phyloP scores from a whole-genome alignment of 345 rosid genomes.

The Eucalyptus curtisii region DNA sequence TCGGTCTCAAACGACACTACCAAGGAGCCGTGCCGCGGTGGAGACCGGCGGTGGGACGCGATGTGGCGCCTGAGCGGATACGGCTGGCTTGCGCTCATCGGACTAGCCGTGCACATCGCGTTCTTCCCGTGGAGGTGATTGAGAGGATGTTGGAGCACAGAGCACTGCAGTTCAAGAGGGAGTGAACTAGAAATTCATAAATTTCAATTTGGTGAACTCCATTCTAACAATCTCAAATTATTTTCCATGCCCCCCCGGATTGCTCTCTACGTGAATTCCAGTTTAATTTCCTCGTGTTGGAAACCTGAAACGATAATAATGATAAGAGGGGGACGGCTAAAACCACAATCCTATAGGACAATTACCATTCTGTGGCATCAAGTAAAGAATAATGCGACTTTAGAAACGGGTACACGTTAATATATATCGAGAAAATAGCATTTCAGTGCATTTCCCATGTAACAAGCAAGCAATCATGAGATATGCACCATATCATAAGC shows the following conservation, averaged over 20 bases:
- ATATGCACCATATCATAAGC: not conserved
- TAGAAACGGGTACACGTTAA: accelerated
- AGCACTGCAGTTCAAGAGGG: not conserved
- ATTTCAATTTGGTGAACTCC: not conserved
- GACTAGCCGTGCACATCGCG: constrained; percentile 58
- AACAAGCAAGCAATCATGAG: not conserved
- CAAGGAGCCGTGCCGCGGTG: constrained; percentile 19
- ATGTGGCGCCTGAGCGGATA: constrained; percentile 10
- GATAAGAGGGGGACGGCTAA: not conserved
- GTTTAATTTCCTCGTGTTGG: not conserved
- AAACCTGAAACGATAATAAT: not conserved
- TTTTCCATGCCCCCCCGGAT: not conserved
- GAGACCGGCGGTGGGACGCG: constrained; percentile 50
- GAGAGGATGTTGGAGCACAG: not conserved
- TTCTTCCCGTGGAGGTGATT: constrained; percentile 5
- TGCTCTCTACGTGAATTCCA: not conserved
- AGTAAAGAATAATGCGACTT: not conserved
- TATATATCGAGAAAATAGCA: not conserved
- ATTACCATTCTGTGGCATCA: not conserved
- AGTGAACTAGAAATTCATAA: not conserved
- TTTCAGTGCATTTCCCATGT: not conserved
- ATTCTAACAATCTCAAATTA: not conserved
- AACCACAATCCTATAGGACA: not conserved
- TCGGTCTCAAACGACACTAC: constrained; percentile 29
- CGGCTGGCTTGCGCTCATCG: constrained; percentile 44